A percentile compares a stretch with the other conserved stretches of the same genome.
Evolutionary conservation across 2,329 filamentous ascomycete genomes (phyloP).

Genomic region (Sphaerulina populicola): DNA sequence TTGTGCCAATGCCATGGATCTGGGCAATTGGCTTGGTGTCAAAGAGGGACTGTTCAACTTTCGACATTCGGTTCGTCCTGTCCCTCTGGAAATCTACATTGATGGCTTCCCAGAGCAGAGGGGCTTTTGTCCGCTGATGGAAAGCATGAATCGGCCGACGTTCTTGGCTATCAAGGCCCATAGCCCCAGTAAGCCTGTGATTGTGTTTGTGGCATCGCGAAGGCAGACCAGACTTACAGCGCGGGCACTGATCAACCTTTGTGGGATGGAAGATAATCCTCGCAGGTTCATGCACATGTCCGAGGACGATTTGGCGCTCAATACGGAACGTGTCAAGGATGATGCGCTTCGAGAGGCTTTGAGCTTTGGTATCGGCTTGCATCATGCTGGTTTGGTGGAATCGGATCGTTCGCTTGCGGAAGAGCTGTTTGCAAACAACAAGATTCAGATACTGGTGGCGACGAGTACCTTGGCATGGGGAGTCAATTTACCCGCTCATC

Average conservation of each 20-base stretch:
- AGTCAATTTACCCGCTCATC: constrained; percentile 88
- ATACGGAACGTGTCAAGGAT: constrained; percentile 85
- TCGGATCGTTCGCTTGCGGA: constrained; percentile 85
- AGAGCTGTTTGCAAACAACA: constrained; percentile 93
- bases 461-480: constrained; percentile 97
- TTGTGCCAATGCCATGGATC: constrained; percentile 87
- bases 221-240: constrained; percentile 91
- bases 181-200: constrained; percentile 92
- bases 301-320: constrained; percentile 83
- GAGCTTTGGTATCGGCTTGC: constrained; percentile 91
- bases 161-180: constrained; percentile 95
- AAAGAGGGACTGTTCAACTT: constrained; percentile 96
- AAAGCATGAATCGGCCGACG: constrained; percentile 96
- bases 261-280: constrained; percentile 96
- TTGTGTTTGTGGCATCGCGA: constrained; percentile 94
- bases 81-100: constrained; percentile 92
- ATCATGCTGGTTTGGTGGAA: constrained; percentile 94
- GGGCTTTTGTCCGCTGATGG: constrained; percentile 95
- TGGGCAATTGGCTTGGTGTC: constrained; percentile 94
- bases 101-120: constrained; percentile 93
- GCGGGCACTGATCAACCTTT: constrained; percentile 93
- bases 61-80: constrained; percentile 88
- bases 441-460: constrained; percentile 92
- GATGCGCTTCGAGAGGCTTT: constrained; percentile 87
- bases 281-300: constrained; percentile 87